phyloP scores from a whole-genome alignment of 371 early-diverging fungal genomes.

The Lichtheimia corymbifera region DNA sequence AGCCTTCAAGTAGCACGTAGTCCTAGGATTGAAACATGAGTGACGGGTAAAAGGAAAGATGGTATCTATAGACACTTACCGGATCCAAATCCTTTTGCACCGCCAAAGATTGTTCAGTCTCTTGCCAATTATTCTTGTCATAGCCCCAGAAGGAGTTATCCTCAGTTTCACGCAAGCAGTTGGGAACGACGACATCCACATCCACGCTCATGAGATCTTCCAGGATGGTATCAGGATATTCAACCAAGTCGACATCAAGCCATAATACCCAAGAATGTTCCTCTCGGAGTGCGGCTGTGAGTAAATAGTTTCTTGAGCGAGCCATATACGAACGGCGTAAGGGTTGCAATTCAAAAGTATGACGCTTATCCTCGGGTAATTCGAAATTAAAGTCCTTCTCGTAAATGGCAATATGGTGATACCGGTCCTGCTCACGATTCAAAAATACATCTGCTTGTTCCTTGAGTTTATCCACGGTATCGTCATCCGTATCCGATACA shows the following conservation, averaged over 20 bases:
- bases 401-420: constrained; percentile 49
- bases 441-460: constrained; percentile 31
- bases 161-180: constrained; percentile 54
- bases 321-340: constrained; percentile 60
- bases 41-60: neutral
- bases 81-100: constrained; percentile 53
- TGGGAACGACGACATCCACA: constrained; percentile 60
- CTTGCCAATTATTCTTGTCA: constrained; percentile 73
- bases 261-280: constrained; percentile 63
- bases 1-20: constrained; percentile 47
- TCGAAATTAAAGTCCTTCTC: constrained; percentile 61
- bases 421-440: constrained; percentile 30
- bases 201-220: constrained; percentile 54
- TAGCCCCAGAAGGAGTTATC: constrained; percentile 54
- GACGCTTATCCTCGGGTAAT: constrained; percentile 50
- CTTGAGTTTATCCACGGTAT: constrained; percentile 43
- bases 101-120: constrained; percentile 56
- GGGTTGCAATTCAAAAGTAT: constrained; percentile 53
- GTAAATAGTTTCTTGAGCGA: constrained; percentile 56
- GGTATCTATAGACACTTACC: constrained; percentile 5
- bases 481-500: constrained; percentile 60
- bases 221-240: constrained; percentile 55
- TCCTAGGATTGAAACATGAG: constrained; percentile 14
- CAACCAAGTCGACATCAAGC: constrained; percentile 62
- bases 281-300: constrained; percentile 47